Percentiles rank a stretch among this genome's conserved stretches.
Conservation (phyloP, 495 filamentous ascomycete species). For the Neurospora sp. region DNA sequence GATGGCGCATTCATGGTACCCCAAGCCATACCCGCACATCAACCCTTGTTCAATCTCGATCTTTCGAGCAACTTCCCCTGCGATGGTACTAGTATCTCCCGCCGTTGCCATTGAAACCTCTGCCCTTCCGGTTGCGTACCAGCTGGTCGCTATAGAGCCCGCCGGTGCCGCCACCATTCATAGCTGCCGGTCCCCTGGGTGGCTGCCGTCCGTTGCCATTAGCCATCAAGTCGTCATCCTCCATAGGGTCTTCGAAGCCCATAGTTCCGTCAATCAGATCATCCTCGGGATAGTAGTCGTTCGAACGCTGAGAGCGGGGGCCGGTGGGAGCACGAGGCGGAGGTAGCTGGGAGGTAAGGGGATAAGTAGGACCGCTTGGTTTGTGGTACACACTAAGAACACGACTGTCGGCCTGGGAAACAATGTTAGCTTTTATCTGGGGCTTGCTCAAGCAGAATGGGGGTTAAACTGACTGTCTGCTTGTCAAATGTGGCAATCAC, state of each 20-base stretch:
- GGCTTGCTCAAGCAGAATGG: background rate
- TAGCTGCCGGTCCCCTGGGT: slow-evolving; percentile 6
- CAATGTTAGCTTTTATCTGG: background rate
- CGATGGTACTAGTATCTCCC: background rate
- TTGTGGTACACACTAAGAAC: slow-evolving; percentile 69
- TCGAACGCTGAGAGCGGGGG: slow-evolving; percentile 21
- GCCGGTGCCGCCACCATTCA: background rate
- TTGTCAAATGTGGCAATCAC: slow-evolving; percentile 80
- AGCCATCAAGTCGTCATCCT: slow-evolving; percentile 23
- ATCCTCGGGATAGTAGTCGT: slow-evolving; percentile 14
- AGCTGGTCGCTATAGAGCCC: slow-evolving; percentile 19
- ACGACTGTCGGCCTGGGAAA: slow-evolving; percentile 69
- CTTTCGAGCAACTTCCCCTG: background rate
- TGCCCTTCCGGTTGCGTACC: slow-evolving; percentile 23
- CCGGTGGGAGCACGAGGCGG: slow-evolving; percentile 13
- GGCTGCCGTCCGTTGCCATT: slow-evolving; percentile 8
- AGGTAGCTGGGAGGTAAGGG: slow-evolving; percentile 7
- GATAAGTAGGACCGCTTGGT: slow-evolving; percentile 5
- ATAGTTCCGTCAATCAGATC: slow-evolving; percentile 49
- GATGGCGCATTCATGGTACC: background rate
- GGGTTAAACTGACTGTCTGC: slow-evolving; percentile 53
- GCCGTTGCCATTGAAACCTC: slow-evolving; percentile 17
- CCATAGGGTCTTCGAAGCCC: slow-evolving; percentile 51
- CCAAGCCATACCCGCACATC: background rate
- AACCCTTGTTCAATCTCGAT: background rate